Percentiles rank a stretch among this genome's conserved stretches.
phyloP scores from a whole-genome alignment of 176 grass and related monocot species.

The Oryza glaberrima region DNA sequence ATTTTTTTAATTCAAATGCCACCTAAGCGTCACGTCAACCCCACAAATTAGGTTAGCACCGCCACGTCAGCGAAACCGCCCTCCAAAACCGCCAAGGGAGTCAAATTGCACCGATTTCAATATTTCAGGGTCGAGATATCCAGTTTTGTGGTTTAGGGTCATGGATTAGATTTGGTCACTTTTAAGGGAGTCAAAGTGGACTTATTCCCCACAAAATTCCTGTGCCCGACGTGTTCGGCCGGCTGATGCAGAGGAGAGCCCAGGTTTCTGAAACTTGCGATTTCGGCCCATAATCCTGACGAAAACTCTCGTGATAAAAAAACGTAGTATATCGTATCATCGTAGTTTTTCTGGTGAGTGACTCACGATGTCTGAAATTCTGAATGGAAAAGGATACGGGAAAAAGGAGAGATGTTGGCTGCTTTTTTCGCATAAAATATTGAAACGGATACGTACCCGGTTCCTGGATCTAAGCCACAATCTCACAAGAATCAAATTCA shows the following conservation, averaged over 20 bases:
- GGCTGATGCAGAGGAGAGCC: not conserved
- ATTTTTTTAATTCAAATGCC: too few relatives aligned
- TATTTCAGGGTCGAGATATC: too few relatives aligned
- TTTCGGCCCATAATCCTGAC: not conserved
- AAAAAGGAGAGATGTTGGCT: not conserved
- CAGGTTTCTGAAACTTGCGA: not conserved
- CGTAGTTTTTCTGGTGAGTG: not conserved
- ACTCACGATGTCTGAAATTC: not conserved
- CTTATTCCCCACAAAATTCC: too few relatives aligned
- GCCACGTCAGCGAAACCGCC: too few relatives aligned
- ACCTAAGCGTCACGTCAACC: too few relatives aligned
- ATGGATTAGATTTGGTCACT: too few relatives aligned
- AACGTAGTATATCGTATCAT: not conserved
- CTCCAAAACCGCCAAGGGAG: too few relatives aligned
- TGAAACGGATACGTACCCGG: not conserved
- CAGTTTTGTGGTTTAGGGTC: too few relatives aligned
- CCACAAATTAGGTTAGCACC: too few relatives aligned
- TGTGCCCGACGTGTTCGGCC: not conserved
- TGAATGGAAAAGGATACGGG: not conserved
- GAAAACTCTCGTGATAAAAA: not conserved
- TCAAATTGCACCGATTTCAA: too few relatives aligned
- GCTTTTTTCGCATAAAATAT: not conserved
- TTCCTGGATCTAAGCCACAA: not conserved
- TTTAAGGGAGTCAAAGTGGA: too few relatives aligned
- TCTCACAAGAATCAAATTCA: not conserved